phyloP scores from a whole-genome alignment of 1,284 basidiomycete genomes.

The Athelia sp. region DNA sequence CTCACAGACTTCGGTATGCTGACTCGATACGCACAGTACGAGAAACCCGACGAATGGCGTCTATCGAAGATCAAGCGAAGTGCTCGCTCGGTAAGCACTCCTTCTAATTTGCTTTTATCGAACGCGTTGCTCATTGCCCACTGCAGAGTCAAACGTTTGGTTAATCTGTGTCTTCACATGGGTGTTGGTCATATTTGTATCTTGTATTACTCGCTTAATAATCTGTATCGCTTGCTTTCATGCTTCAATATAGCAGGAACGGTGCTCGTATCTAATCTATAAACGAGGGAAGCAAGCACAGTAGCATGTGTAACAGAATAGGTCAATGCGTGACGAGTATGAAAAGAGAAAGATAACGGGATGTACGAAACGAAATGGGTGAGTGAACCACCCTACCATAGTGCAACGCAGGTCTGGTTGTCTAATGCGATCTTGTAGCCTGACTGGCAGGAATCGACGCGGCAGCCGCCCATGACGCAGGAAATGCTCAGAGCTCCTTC shows the following conservation, averaged over 20 bases:
- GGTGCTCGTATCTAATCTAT: too few relatives aligned
- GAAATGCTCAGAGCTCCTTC: conserved; percentile 1
- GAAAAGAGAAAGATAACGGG: too few relatives aligned
- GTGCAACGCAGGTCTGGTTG: background rate
- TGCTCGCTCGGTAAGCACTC: conserved; percentile 68
- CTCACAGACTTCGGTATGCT: background rate
- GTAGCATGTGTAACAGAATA: too few relatives aligned
- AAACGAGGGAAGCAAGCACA: too few relatives aligned
- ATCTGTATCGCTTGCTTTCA: background rate
- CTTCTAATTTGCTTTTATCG: conserved; percentile 3
- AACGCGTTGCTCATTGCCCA: conserved; percentile 11
- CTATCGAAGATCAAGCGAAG: conserved; percentile 85
- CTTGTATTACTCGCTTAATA: conserved; percentile 6
- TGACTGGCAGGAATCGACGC: background rate
- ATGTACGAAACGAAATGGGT: too few relatives aligned
- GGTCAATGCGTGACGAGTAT: too few relatives aligned
- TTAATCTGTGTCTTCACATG: conserved; percentile 26
- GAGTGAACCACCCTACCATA: too few relatives aligned
- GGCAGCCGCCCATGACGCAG: background rate
- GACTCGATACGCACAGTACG: conserved; percentile 38
- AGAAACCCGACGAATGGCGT: conserved; percentile 89
- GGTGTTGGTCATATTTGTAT: conserved; percentile 12
- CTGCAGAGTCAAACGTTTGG: conserved; percentile 77
- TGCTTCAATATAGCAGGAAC: too few relatives aligned
- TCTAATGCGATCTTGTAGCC: background rate